Base-by-base conservation (phyloP, 129 eudicot genomes). In the Helichrysum umbraculigerum region DNA sequence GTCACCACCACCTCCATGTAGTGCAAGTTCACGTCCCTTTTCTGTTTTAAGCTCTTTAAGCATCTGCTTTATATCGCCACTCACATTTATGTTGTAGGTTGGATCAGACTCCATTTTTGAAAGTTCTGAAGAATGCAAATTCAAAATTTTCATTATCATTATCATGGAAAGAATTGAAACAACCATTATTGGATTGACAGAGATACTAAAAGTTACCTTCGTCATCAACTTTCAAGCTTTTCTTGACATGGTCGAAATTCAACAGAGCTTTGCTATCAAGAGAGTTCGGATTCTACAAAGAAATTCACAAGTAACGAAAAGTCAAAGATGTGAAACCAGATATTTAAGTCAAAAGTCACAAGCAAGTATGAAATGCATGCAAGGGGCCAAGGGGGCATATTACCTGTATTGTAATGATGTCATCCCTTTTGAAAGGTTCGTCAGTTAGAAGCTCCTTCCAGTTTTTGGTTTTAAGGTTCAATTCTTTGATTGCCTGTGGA, bases 371-470 rank as follows among this genome's bases (percentile, higher is more conserved):
- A 69, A 29, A 58, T 32, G 35, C 17, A 54, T 14, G 29, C 3
- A 73, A 32, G 57, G 39, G 16, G 41, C 21, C 3, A 73, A 32
- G 57, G 39, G 16, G 41, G n/a, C 11, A 9, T 29, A 20, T 73
- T 80, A 91, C 98, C 87, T 94, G 98, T 79, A 94, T 91, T 52
- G 97, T 94, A 54, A 94, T 94, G 68, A 94, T 66, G 79, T 94
- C 97, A 73, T 84, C 93, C 52, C 79, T 91, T 50, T 84, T 79
- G 76, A 94, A 94, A 58, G 96, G 93, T 84, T 94, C 98, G 70
- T 94, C 98, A 44, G 98, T 94, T 66, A 94, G 86, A 79, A 94
- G 96, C 90, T 94, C 98, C 85, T 94, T 94, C 98, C 98, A 94
- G 79, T 89, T 94, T 83, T 94, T 94, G 9, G 97, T 94, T 86